Conservation (phyloP, 2,329 filamentous ascomycete species). For the Stemphylium lycopersici region DNA sequence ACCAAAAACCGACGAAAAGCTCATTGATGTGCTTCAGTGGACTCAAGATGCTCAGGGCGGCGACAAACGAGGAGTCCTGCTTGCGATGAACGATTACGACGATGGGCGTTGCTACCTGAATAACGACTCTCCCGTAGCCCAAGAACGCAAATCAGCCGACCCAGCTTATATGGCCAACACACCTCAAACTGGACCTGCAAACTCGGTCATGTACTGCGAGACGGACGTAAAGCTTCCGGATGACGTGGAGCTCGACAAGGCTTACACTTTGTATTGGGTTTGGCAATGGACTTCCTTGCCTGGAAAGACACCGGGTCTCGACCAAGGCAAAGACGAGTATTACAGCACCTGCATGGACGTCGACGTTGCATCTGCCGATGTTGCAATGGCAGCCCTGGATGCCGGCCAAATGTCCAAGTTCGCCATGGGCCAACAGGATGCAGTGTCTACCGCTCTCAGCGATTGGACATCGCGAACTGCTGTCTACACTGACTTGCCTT, state of each 20-base stretch:
- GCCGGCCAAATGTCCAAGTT: conserved; percentile 20
- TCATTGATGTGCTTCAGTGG: conserved; percentile 77
- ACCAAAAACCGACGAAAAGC: conserved; percentile 60
- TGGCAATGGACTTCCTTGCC: conserved; percentile 76
- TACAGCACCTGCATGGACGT: conserved; percentile 66
- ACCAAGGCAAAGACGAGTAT: conserved; percentile 60
- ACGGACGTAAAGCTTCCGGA: conserved; percentile 77
- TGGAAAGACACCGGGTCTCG: conserved; percentile 47
- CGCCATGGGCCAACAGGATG: conserved; percentile 50
- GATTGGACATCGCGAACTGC: conserved; percentile 52
- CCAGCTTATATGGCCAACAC: conserved; percentile 1
- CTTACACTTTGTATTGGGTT: conserved; percentile 90
- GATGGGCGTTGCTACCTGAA: conserved; percentile 89
- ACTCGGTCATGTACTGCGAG: conserved; percentile 75
- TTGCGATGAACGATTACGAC: conserved; percentile 82
- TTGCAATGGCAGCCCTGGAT: conserved; percentile 17
- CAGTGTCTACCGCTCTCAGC: conserved; percentile 48
- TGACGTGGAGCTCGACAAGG: conserved; percentile 65
- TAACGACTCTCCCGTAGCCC: conserved; percentile 65
- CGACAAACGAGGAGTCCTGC: conserved; percentile 74
- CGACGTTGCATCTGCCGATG: conserved; percentile 48
- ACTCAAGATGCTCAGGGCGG: conserved; percentile 80
- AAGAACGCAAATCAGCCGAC: conserved; percentile 53
- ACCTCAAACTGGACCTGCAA: conserved; percentile 28
- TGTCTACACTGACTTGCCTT: conserved; percentile 33